phyloP scores from a whole-genome alignment of 1,139 yeast species.

The Pichia cactophila region DNA sequence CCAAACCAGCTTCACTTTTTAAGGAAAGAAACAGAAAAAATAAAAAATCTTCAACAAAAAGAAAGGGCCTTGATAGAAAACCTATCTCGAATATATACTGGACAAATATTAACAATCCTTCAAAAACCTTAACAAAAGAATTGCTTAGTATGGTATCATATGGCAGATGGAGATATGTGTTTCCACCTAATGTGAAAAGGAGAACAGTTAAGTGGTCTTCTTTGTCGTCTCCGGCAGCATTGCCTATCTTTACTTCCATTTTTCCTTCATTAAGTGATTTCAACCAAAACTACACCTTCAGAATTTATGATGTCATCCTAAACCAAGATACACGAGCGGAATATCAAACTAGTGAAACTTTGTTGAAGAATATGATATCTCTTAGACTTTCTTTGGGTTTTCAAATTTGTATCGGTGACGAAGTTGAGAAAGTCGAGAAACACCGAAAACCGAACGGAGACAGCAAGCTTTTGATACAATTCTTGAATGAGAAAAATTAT shows the following conservation, averaged over 20 bases:
- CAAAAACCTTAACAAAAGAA: slow-evolving; percentile 41
- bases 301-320: slow-evolving; percentile 55
- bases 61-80: background rate
- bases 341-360: slow-evolving; percentile 47
- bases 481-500: slow-evolving; percentile 37
- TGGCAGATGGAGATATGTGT: slow-evolving; percentile 84
- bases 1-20: background rate
- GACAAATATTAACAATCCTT: slow-evolving; percentile 65
- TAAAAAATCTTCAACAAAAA: background rate
- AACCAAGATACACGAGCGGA: slow-evolving; percentile 47
- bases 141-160: slow-evolving; percentile 38
- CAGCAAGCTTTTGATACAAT: slow-evolving; percentile 37
- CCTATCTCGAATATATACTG: slow-evolving; percentile 36
- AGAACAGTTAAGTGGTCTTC: slow-evolving; percentile 86
- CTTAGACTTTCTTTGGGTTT: slow-evolving; percentile 78
- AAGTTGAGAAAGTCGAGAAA: slow-evolving; percentile 57
- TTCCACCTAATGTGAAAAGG: slow-evolving; percentile 61
- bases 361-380: slow-evolving; percentile 84
- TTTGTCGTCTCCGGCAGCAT: slow-evolving; percentile 83
- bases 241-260: slow-evolving; percentile 71
- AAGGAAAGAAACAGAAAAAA: background rate
- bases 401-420: slow-evolving; percentile 74
- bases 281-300: slow-evolving; percentile 49
- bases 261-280: slow-evolving; percentile 70
- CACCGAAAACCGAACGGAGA: slow-evolving; percentile 55